Base-by-base conservation (phyloP, 2,329 filamentous ascomycete genomes). In the Septoria linicola region DNA sequence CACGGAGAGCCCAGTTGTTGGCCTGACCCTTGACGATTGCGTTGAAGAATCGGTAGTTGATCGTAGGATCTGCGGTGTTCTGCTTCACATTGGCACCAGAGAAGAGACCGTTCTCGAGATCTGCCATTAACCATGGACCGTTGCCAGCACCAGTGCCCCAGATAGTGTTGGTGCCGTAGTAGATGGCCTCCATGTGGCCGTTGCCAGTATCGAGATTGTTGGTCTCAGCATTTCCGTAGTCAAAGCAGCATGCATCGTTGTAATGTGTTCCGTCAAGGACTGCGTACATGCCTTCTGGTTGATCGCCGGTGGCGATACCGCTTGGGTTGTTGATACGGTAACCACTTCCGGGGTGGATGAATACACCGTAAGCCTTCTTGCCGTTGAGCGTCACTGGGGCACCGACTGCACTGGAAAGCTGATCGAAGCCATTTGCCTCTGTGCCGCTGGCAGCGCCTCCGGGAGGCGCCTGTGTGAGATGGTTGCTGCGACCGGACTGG, bases 181-280 rank as follows among this genome's bases (percentile, higher is more conserved):
- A 86, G 51, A 86, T 80, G 48, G 83, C 80, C 63, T 87, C 83
- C 83, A 87, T 87, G 61, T 85, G 82, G 13, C 80, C 83, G 46
- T 79, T 76, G 2, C 83, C 83, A 0, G 80, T 77, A 43, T 73
- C 71, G 0, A 47, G 49, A 37, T 61, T 72, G 59, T 60, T 72
- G 7, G 63, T 69, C 55, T 73, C 72, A 7, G 70, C 72, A 31
- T 74, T 74, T 1, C 72, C 71, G 27, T 73, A 74, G 53, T 73
- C 71, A 49, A 73, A 73, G 57, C 75, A 83, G 69, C 80, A 83
- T 5, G 54, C 73, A 17, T 66, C 71, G 59, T 82, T 83, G 71
- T 77, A 83, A 59, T 83, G 80, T 0, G 77, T 80, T 0, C 80
- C 80, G 57, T 83, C 80, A 2, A 83, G 63, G 0, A 84, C 73